Conservation (phyloP, 2,329 filamentous ascomycete species). For the Neobulgaria alba region DNA sequence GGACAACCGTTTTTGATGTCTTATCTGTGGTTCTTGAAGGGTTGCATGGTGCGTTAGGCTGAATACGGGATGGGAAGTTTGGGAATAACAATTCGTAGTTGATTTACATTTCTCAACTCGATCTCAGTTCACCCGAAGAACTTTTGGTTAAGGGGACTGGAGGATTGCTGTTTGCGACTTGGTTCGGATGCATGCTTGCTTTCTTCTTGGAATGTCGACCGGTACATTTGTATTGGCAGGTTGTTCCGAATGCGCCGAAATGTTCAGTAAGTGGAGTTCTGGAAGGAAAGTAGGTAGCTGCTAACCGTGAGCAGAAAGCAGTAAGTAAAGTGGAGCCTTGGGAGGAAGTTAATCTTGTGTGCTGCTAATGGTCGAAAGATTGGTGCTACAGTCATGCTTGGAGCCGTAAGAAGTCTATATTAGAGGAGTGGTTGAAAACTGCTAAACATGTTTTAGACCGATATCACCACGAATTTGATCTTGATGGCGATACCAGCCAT, state of each 20-base stretch:
- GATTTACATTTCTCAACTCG: constrained; percentile 17
- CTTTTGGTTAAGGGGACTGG: constrained; percentile 8
- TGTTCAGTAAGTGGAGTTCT: constrained; percentile 14
- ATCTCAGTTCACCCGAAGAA: constrained; percentile 8
- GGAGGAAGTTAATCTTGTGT: not conserved
- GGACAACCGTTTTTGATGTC: constrained; percentile 14
- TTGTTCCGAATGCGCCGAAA: constrained; percentile 8
- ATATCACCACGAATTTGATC: constrained; percentile 14
- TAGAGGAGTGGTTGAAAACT: not conserved
- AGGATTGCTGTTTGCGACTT: constrained; percentile 11
- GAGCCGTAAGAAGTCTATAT: constrained; percentile 3
- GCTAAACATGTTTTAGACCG: constrained; percentile 3
- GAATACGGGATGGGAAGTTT: not conserved
- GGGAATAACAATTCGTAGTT: constrained; percentile 9
- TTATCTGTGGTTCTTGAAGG: constrained; percentile 22
- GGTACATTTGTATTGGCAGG: constrained; percentile 15
- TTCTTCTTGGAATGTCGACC: constrained; percentile 17
- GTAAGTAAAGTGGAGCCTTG: constrained; percentile 6
- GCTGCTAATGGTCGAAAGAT: constrained; percentile 4
- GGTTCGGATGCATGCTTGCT: constrained; percentile 10
- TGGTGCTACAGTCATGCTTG: constrained; percentile 5
- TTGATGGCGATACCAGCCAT: constrained; percentile 16
- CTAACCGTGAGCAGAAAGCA: constrained; percentile 14
- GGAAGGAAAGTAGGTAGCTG: not conserved
- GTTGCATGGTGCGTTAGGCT: constrained; percentile 16